Conservation (phyloP, 2,329 filamentous ascomycete genomes). For the Aspergillus sojae region DNA sequence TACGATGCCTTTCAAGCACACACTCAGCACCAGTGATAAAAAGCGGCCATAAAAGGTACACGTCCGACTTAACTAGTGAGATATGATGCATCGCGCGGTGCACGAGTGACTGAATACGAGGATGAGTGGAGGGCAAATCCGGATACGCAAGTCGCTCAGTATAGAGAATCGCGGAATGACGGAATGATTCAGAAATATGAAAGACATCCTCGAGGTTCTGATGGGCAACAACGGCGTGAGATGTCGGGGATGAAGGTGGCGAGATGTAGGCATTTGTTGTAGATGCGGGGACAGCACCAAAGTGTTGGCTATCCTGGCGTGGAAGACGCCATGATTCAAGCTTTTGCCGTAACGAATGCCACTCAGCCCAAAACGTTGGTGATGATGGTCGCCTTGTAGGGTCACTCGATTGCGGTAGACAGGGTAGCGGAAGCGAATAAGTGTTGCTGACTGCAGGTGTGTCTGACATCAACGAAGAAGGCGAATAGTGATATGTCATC, state of each 20-base stretch:
- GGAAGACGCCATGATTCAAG: constrained; percentile 79
- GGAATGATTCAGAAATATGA: constrained; percentile 86
- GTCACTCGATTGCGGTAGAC: constrained; percentile 24
- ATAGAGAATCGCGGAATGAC: constrained; percentile 85
- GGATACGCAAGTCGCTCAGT: constrained; percentile 84
- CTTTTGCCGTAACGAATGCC: constrained; percentile 75
- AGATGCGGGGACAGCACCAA: constrained; percentile 13
- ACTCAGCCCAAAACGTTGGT: constrained; percentile 76
- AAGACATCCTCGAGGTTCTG: constrained; percentile 73
- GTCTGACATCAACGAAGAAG: constrained; percentile 17
- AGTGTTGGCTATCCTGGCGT: constrained; percentile 19
- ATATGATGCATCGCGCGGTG: constrained; percentile 82
- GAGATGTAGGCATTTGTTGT: constrained; percentile 32
- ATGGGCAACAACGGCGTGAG: constrained; percentile 46
- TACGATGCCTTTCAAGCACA: constrained; percentile 76
- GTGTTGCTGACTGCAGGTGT: constrained; percentile 44
- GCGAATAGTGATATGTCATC: constrained; percentile 32
- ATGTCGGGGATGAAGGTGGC: constrained; percentile 29
- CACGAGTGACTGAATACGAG: constrained; percentile 81
- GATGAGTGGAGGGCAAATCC: constrained; percentile 69
- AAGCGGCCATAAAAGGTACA: constrained; percentile 90
- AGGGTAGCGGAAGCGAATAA: constrained; percentile 38
- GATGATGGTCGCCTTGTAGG: constrained; percentile 25
- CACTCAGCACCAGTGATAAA: constrained; percentile 91
- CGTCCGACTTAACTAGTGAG: constrained; percentile 76